These are phyloP conservation scores for Fusarium siculi DNA, from an alignment of 2,329 filamentous ascomycete genomes.

Conservation along the genomic window DNA sequence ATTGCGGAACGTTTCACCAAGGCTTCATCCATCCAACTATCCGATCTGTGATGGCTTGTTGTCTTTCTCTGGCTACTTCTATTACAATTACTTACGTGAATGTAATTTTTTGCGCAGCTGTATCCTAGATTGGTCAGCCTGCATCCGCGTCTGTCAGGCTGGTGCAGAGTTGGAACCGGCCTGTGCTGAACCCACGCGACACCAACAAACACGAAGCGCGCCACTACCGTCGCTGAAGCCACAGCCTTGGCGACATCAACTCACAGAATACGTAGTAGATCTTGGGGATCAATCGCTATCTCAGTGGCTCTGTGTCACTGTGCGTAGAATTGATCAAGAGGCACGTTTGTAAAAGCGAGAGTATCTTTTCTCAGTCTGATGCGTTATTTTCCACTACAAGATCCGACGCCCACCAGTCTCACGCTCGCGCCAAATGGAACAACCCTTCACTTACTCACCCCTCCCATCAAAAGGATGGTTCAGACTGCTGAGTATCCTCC, in stretches of 20 bases:
- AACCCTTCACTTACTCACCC: neutral
- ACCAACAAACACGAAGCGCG: neutral
- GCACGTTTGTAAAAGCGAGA: too few species aligned
- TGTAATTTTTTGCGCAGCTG: neutral
- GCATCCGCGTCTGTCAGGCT: too few species aligned
- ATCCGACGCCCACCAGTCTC: neutral
- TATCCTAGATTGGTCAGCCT: neutral
- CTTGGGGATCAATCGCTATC: fast-evolving
- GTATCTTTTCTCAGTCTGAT: neutral
- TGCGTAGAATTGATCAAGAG: too few species aligned
- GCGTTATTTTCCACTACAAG: neutral
- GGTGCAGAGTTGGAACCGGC: too few species aligned
- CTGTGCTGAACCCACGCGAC: neutral
- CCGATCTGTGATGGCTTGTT: fast-evolving
- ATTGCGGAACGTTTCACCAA: fast-evolving
- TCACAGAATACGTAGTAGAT: too few species aligned
- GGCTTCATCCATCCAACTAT: fast-evolving
- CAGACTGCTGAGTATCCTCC: neutral
- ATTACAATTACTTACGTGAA: neutral
- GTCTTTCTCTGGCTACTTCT: fast-evolving
- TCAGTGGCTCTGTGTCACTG: fast-evolving
- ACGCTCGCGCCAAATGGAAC: neutral
- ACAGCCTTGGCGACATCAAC: neutral
- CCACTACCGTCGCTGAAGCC: too few species aligned
- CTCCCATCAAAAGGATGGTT: conserved; percentile 2